phyloP scores from a whole-genome alignment of 192 early-diverging fungal genomes.

The Obelidium mucronatum region DNA sequence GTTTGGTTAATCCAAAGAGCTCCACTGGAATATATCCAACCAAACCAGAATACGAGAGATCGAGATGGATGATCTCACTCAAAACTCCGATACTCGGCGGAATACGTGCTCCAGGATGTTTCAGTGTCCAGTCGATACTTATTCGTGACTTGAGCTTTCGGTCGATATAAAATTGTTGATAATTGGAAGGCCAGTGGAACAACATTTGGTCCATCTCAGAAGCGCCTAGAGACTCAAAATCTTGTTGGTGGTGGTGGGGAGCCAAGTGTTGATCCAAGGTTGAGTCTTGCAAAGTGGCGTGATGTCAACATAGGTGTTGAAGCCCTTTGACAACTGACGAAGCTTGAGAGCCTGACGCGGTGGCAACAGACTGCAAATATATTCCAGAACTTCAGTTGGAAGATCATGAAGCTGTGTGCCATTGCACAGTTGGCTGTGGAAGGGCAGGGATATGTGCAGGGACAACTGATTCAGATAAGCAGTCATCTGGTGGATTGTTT shows the following conservation, averaged over 20 bases:
- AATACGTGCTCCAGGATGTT: background rate
- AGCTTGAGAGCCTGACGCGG: background rate
- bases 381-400: background rate
- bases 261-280: background rate
- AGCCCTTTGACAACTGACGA: background rate
- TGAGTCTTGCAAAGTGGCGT: slow-evolving; percentile 8
- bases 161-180: background rate
- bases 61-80: background rate
- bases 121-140: slow-evolving; percentile 1
- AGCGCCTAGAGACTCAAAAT: background rate
- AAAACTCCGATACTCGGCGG: background rate
- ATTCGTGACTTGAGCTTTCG: background rate
- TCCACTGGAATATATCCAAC: background rate
- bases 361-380: background rate
- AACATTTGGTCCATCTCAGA: background rate
- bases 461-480: background rate
- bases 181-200: slow-evolving; percentile 7
- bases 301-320: slow-evolving; percentile 1
- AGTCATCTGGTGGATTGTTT: background rate
- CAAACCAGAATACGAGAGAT: background rate
- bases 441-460: background rate
- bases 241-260: too few relatives aligned
- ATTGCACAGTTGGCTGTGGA: background rate
- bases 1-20: background rate
- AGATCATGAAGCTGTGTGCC: background rate